Base-by-base conservation (phyloP, 805 yeast species). In the Candida incommunis region DNA sequence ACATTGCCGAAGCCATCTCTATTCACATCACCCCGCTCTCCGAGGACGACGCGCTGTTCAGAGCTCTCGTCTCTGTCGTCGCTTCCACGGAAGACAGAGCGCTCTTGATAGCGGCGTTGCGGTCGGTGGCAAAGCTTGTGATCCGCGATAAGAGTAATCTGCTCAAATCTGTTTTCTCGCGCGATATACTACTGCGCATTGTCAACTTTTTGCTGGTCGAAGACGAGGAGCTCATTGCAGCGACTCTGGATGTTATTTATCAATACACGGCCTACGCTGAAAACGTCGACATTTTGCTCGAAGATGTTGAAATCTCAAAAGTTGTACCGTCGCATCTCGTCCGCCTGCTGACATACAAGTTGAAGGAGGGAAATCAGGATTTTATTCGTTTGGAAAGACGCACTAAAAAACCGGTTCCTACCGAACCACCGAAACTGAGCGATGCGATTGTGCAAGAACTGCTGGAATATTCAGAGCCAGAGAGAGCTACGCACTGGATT, bases 401-500 rank as follows among this genome's bases (percentile, higher is more conserved):
- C 54, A 67, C 59, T 52, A 73, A 82, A n/a, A 70, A 68, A 49
- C 78, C 78, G 2, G 75, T 76, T 0, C 95, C 95, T 2, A 66
- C 70, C 1, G 66, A 69, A 3, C 78, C 87, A 3, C 88, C 95
- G 2, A 64, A 59, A 22, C 64, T 85, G 26, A 70, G 80, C 2
- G 64, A 64, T 2, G 70, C 69, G 2, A 67, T 86, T 29, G 71
- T 76, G 50, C 64, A 69, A n/a, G 74, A 79, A 40, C 70, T 92
- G 29, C 67, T 81, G 41, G 65, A 68, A 23, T 64, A 87, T 45
- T 73, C 78, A 11, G 98, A 92, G 63, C 97, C 97, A 2, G 72
- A 77, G 47, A 72, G 98, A 50, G 95, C 97, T 0, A 84, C 95
- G 3, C 74, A 86, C 24, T 92, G 97, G 97, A 79, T 92, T 70